Evolutionary conservation across 352 stramenopile species (phyloP).

Genomic region (Phytophthora cryptogea): DNA sequence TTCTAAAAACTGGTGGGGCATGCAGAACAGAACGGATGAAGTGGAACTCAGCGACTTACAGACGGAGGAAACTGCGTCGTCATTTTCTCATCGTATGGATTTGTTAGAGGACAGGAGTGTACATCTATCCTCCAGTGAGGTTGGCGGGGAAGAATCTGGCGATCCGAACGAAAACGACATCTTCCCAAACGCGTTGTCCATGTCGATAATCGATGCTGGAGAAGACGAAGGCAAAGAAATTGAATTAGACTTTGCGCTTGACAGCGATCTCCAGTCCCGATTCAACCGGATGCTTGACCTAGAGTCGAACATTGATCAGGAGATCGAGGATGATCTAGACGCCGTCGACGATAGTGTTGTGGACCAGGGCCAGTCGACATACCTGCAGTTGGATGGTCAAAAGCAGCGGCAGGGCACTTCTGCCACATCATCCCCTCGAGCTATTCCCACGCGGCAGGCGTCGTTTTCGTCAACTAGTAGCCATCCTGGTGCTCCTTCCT

Average conservation of each 20-base stretch:
- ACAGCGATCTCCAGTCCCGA: slow-evolving; percentile 71
- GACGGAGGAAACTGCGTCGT: slow-evolving; percentile 73
- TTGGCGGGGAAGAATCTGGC: slow-evolving; percentile 19
- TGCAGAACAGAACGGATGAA: slow-evolving; percentile 47
- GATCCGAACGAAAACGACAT: slow-evolving; percentile 23
- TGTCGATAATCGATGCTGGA: slow-evolving; percentile 81
- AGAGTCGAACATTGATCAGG: slow-evolving; percentile 48
- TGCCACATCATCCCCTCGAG: slow-evolving; percentile 47
- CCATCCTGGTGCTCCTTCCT: slow-evolving; percentile 39
- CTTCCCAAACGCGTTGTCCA: slow-evolving; percentile 61
- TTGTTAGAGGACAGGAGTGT: slow-evolving; percentile 48
- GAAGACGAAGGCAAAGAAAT: slow-evolving; percentile 78
- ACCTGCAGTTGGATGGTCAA: slow-evolving; percentile 3
- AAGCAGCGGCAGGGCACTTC: slow-evolving; percentile 12
- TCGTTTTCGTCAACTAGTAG: slow-evolving; percentile 71
- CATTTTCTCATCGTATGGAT: slow-evolving; percentile 67
- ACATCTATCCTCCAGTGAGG: slow-evolving; percentile 29
- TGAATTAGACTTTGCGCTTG: slow-evolving; percentile 81
- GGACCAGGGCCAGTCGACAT: not conserved
- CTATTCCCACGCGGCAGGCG: slow-evolving; percentile 46
- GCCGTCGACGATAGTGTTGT: slow-evolving; percentile 35
- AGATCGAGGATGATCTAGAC: slow-evolving; percentile 37
- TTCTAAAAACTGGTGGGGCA: slow-evolving; percentile 80
- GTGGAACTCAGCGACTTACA: slow-evolving; percentile 79
- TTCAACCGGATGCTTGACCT: slow-evolving; percentile 79